phyloP scores from a whole-genome alignment of 352 stramenopile genomes.

The Phytophthora macrochlamydospora region DNA sequence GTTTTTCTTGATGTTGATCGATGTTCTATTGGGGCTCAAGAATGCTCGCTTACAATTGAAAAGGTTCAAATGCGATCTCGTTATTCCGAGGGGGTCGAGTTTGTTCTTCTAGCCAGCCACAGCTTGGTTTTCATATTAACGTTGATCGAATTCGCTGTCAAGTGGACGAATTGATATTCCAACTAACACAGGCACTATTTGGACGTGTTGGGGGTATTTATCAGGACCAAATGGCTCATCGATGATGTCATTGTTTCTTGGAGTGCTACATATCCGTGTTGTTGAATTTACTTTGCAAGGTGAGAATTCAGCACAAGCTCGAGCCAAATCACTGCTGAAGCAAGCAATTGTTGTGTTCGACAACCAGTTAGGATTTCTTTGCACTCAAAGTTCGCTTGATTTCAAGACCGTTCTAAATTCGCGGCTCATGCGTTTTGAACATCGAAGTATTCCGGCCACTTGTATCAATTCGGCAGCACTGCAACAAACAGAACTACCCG shows the following conservation, averaged over 20 bases:
- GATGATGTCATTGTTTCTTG: conserved; percentile 47
- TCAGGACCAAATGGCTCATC: not conserved
- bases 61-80: conserved; percentile 43
- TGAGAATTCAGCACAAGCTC: conserved; percentile 4
- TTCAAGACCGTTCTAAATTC: conserved; percentile 58
- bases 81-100: conserved; percentile 60
- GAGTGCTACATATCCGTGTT: conserved; percentile 54
- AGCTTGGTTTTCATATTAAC: conserved; percentile 47
- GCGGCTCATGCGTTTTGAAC: conserved; percentile 32
- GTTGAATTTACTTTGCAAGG: conserved; percentile 59
- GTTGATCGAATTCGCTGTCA: conserved; percentile 57
- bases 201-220: conserved; percentile 2
- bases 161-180: conserved; percentile 33
- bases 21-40: conserved; percentile 29
- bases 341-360: conserved; percentile 60
- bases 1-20: conserved; percentile 52
- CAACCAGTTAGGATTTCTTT: conserved; percentile 59
- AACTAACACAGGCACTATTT: conserved; percentile 20
- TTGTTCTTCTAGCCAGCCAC: conserved; percentile 50
- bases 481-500: not conserved
- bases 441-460: conserved; percentile 14
- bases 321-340: conserved; percentile 57
- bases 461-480: not conserved
- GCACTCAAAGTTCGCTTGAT: conserved; percentile 58
- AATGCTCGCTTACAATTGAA: conserved; percentile 46